Evolutionary conservation across 2,329 filamentous ascomycete genomes (phyloP), one percentile per base, ranked within the genome.

Genomic region (Botrytis sinoallii): DNA sequence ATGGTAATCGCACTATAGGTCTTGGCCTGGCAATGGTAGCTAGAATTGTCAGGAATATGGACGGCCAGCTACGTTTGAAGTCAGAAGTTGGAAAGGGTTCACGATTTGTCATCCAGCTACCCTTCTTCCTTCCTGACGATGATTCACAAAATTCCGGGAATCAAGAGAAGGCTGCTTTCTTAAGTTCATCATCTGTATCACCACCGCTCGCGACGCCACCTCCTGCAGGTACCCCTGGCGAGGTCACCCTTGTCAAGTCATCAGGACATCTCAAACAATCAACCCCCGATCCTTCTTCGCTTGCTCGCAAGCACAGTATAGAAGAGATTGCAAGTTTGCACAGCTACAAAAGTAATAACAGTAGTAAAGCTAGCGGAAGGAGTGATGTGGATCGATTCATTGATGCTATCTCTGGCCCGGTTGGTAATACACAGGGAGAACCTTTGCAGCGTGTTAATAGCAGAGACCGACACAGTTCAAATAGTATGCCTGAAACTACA

Each of bases 1-100:
- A 81, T 4, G 79, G 83, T 12, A 84, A 84, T 70, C 83, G 84
- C 16, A 90, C 90, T 0, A 83, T 97, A 1, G 95, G 95, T 0
- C 86, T 97, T 16, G 95, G 94, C 0, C 86, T 97, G n/a, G 94
- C 94, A 0, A 86, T 97, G 20, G 94, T 97, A n/a, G 92, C 93
- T 25, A 89, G 94, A 55, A 93, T 94, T 52, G 87, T 97, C 46
- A 89, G 91, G n/a, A 97, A 94, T 79, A 96, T 97, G 93, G 91
- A 95, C 74, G 95, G 94, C 0, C 94, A 97, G 79, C 82, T 97
- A 44, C 89, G 93, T 2, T 84, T 97, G 1, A 95, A 94, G 79
- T 97, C 94, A 0, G 93, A 96, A 78, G 88, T 92, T 80, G 92
- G 92, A 2, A 92, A 91, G 78, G 94, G 95, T 0, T 95, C 94